Percentiles rank a stretch among this genome's conserved stretches.
These are phyloP conservation scores for Dispira parvispora DNA, from an alignment of 192 early-diverging fungal genomes.

Conservation along the genomic window DNA sequence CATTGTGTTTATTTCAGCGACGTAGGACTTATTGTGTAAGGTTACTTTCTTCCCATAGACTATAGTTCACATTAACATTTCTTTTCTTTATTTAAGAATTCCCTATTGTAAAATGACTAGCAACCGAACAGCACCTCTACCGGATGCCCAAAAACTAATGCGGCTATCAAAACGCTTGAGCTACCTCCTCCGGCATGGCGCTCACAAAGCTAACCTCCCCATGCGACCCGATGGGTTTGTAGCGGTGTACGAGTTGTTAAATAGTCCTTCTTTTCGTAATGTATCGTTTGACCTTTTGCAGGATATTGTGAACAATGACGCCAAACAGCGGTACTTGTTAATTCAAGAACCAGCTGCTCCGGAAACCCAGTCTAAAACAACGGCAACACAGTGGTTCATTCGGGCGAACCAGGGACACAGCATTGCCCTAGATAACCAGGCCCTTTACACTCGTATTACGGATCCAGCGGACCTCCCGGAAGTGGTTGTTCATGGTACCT, in stretches of 20 bases:
- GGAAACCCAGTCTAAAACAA: neutral
- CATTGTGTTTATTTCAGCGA: no score
- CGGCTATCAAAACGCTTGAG: neutral
- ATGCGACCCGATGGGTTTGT: conserved; percentile 1
- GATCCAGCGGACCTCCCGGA: neutral
- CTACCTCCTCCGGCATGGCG: neutral
- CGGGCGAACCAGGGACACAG: conserved; percentile 1
- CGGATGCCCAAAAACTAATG: neutral
- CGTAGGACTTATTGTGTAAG: no score
- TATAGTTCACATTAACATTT: no score
- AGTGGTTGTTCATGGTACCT: neutral
- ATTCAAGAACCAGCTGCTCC: neutral
- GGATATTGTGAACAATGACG: neutral
- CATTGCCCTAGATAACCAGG: neutral
- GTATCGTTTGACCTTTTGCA: neutral
- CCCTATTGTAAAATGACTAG: no score
- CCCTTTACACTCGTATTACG: neutral
- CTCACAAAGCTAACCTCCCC: neutral
- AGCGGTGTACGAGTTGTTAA: neutral
- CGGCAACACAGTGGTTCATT: neutral
- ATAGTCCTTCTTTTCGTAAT: neutral
- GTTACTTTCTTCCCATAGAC: no score
- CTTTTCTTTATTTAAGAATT: no score
- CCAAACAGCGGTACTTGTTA: neutral
- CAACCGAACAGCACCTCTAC: neutral